These are phyloP conservation scores for Cyberlindnera mississippiensis DNA, from an alignment of 805 yeast genomes.

Conservation along the genomic window DNA sequence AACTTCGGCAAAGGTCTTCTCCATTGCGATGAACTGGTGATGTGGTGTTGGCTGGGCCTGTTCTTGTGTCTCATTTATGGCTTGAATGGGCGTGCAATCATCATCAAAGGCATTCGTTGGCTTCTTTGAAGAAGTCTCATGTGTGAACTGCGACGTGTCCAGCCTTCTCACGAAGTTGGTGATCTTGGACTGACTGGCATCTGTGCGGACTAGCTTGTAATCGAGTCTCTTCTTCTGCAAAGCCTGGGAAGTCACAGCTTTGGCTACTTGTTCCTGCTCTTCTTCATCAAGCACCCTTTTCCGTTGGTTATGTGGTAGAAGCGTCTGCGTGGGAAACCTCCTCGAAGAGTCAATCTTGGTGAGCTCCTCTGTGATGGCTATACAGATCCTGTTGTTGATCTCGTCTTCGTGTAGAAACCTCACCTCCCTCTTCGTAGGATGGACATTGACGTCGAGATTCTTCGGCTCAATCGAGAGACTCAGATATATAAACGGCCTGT, in stretches of 20 bases:
- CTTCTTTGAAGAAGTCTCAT: neutral
- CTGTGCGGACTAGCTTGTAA: slow-evolving; percentile 67
- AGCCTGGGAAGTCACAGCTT: no score
- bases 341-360: slow-evolving; percentile 62
- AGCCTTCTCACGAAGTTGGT: slow-evolving; percentile 30
- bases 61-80: neutral
- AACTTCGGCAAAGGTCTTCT: slow-evolving; percentile 31
- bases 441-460: slow-evolving; percentile 88
- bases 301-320: slow-evolving; percentile 34
- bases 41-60: neutral
- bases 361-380: slow-evolving; percentile 45
- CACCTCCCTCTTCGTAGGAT: slow-evolving; percentile 93
- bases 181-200: slow-evolving; percentile 56
- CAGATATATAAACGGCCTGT: slow-evolving; percentile 72
- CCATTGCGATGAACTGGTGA: neutral
- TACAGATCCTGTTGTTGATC: slow-evolving; percentile 60
- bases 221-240: slow-evolving; percentile 42
- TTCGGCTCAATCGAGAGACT: slow-evolving; percentile 62
- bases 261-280: neutral
- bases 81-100: neutral
- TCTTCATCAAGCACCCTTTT: slow-evolving; percentile 18
- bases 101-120: neutral
- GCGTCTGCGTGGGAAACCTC: slow-evolving; percentile 61
- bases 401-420: slow-evolving; percentile 83
- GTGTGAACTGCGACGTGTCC: neutral